Conservation (phyloP, 306 rosid genomes). For the Delonix regia region DNA sequence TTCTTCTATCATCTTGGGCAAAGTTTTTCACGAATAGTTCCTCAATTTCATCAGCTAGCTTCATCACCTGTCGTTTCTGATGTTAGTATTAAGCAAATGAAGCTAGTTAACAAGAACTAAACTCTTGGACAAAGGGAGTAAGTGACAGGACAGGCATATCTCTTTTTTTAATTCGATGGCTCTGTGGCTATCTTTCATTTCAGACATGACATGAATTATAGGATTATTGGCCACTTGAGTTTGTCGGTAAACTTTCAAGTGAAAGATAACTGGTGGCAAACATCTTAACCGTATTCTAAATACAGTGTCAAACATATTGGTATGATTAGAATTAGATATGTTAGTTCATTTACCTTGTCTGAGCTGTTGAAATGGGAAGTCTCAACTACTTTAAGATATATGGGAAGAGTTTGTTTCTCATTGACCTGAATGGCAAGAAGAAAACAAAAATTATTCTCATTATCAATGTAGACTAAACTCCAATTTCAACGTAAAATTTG, state of each 20-base stretch:
- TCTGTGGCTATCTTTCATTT: constrained; percentile 36
- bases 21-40: constrained; percentile 74
- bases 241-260: constrained; percentile 60
- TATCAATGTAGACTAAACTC: constrained; percentile 6
- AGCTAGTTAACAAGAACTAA: constrained; percentile 29
- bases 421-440: constrained; percentile 64
- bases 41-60: constrained; percentile 80
- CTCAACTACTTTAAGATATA: constrained; percentile 91
- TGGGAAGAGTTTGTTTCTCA: constrained; percentile 81
- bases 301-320: constrained; percentile 33
- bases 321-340: constrained; percentile 35
- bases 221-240: constrained; percentile 67
- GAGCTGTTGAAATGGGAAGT: constrained; percentile 94
- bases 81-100: constrained; percentile 41
- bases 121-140: neutral
- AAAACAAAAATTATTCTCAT: constrained; percentile 6
- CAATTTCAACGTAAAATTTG: constrained; percentile 20
- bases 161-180: neutral
- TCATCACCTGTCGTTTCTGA: constrained; percentile 66
- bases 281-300: constrained; percentile 47
- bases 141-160: constrained; percentile 69
- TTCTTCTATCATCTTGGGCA: constrained; percentile 72
- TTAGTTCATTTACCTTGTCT: constrained; percentile 70
- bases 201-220: constrained; percentile 52
- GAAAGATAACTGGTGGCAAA: constrained; percentile 57